phyloP scores from a whole-genome alignment of 106 monocot species.

The Platanthera guangdongensis region DNA sequence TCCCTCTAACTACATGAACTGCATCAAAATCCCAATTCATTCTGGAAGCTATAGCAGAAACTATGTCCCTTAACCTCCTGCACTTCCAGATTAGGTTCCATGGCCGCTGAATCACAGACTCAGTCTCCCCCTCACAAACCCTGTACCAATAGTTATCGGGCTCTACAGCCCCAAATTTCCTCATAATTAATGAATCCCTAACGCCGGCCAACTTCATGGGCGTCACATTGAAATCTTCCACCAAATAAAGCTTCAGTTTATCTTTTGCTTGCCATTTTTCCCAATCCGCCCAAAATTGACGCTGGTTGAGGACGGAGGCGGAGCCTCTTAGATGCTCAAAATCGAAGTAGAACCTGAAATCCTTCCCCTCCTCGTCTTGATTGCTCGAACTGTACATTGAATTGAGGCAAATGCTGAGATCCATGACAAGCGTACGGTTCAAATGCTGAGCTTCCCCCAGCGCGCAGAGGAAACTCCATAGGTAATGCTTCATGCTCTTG shows the following conservation, averaged over 20 bases:
- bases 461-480: constrained; percentile 88
- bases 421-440: constrained; percentile 84
- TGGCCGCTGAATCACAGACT: constrained; percentile 59
- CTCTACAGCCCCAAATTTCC: constrained; percentile 82
- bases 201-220: constrained; percentile 49
- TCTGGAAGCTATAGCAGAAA: constrained; percentile 52
- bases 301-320: constrained; percentile 63
- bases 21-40: constrained; percentile 88
- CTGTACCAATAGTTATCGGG: constrained; percentile 96
- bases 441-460: constrained; percentile 79
- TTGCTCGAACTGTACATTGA: constrained; percentile 44
- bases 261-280: constrained; percentile 68
- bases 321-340: constrained; percentile 82
- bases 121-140: constrained; percentile 86
- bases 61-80: constrained; percentile 67
- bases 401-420: constrained; percentile 66
- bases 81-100: constrained; percentile 81
- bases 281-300: constrained; percentile 82
- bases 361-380: constrained; percentile 82
- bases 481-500: constrained; percentile 88
- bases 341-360: constrained; percentile 87
- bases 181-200: constrained; percentile 67
- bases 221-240: constrained; percentile 63
- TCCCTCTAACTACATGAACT: constrained; percentile 59
- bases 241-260: constrained; percentile 37